Evolutionary conservation across 179 eudicot genomes (phyloP).

Genomic region (Sideroxylon spinosum): DNA sequence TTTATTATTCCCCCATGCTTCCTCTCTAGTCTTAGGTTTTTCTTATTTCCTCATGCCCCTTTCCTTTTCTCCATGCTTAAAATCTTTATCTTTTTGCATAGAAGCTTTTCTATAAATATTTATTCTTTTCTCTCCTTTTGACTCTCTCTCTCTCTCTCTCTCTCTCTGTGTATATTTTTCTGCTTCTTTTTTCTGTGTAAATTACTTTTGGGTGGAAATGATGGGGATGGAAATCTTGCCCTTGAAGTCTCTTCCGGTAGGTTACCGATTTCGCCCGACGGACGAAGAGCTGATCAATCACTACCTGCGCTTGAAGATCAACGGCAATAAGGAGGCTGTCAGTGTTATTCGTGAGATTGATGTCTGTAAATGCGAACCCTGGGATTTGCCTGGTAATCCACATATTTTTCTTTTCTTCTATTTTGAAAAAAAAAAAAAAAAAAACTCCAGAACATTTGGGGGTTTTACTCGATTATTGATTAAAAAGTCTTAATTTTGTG

Average conservation of each 20-base stretch:
- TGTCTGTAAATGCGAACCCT: constrained; percentile 83
- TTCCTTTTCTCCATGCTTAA: neutral
- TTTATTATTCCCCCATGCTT: too few relatives aligned
- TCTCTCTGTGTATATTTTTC: neutral
- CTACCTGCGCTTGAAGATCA: constrained; percentile 71
- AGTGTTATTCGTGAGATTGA: constrained; percentile 76
- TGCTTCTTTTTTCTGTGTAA: too few relatives aligned
- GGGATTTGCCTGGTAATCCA: constrained; percentile 78
- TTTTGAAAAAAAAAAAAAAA: too few relatives aligned
- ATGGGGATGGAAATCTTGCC: constrained; percentile 45
- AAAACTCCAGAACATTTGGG: neutral
- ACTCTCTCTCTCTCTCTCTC: neutral
- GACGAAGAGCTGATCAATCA: constrained; percentile 86
- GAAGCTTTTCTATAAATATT: neutral
- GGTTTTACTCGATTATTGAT: neutral
- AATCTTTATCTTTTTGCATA: neutral
- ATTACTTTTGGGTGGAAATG: neutral
- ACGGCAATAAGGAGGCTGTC: constrained; percentile 53
- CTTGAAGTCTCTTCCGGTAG: constrained; percentile 61
- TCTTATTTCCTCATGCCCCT: neutral
- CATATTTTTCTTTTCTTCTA: neutral
- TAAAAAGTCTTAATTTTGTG: neutral
- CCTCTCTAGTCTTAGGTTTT: neutral
- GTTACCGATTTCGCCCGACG: constrained; percentile 87
- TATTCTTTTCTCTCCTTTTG: neutral